These are phyloP conservation scores for Globisporangium solare DNA, from an alignment of 352 stramenopile genomes.

Conservation along the genomic window DNA sequence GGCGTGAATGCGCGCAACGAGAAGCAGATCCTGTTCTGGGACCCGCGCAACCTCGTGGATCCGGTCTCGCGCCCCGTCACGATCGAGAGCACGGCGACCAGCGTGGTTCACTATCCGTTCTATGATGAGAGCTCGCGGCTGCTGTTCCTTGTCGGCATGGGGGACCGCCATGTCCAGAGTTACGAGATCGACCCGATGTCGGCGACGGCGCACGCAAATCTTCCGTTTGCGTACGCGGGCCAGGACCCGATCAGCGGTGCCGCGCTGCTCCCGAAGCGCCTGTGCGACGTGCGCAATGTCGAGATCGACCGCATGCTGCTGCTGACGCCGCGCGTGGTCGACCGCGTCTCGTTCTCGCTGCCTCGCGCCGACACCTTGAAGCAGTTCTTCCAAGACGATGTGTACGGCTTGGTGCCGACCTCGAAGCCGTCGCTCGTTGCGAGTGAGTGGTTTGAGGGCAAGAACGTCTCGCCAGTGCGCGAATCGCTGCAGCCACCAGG, in stretches of 20 bases:
- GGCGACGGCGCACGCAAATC: slow-evolving; percentile 45
- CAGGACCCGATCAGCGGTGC: slow-evolving; percentile 48
- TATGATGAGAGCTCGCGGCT: slow-evolving; percentile 66
- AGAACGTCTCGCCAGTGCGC: slow-evolving; percentile 30
- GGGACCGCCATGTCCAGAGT: slow-evolving; percentile 68
- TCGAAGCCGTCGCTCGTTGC: slow-evolving; percentile 27
- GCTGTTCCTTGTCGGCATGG: slow-evolving; percentile 63
- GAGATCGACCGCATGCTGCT: slow-evolving; percentile 66
- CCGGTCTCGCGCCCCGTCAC: slow-evolving; percentile 34
- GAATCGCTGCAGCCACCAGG: slow-evolving; percentile 51
- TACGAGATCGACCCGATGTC: slow-evolving; percentile 51
- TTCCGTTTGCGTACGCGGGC: slow-evolving; percentile 54
- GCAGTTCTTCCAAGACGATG: slow-evolving; percentile 79
- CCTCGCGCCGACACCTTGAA: slow-evolving; percentile 61
- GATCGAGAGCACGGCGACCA: slow-evolving; percentile 34
- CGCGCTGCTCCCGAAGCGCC: slow-evolving; percentile 52
- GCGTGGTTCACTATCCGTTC: slow-evolving; percentile 47
- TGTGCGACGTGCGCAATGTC: slow-evolving; percentile 62
- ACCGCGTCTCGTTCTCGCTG: slow-evolving; percentile 62
- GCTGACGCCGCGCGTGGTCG: slow-evolving; percentile 41
- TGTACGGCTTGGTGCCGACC: slow-evolving; percentile 43
- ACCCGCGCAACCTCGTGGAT: slow-evolving; percentile 66
- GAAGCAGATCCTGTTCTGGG: slow-evolving; percentile 70
- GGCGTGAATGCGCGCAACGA: slow-evolving; percentile 57
- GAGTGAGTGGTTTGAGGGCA: slow-evolving; percentile 53